Conservation (phyloP, 1,284 basidiomycete species). For the Ceratobasidium sp. region DNA sequence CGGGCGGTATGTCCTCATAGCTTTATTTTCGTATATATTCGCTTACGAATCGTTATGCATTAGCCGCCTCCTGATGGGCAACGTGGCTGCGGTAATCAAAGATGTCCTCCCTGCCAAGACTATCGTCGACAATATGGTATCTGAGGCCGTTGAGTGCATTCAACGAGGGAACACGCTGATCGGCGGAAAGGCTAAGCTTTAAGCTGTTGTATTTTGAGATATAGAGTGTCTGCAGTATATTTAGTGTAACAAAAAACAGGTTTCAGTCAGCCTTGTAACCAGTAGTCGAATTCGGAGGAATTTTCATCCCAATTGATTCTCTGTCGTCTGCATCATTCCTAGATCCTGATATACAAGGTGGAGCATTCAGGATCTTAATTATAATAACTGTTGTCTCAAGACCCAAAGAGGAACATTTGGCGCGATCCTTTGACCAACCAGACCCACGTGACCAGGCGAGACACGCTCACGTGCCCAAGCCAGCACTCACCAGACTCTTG, state of each 20-base stretch:
- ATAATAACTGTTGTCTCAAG: no score
- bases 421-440: no score
- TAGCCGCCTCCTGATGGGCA: constrained; percentile 48
- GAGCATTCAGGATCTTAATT: no score
- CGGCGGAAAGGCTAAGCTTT: constrained; percentile 48
- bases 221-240: background rate
- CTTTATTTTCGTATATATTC: no score
- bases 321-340: no score
- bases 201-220: background rate
- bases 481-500: no score
- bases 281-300: no score
- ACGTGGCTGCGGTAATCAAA: constrained; percentile 54
- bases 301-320: no score
- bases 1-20: constrained; percentile 28
- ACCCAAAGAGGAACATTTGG: no score
- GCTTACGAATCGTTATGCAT: background rate
- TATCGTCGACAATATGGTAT: constrained; percentile 55
- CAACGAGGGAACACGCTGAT: constrained; percentile 29
- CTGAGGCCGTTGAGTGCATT: constrained; percentile 49
- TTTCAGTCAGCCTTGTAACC: background rate
- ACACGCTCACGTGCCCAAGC: background rate
- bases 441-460: constrained; percentile 11
- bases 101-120: constrained; percentile 58
- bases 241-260: background rate
- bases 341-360: no score